Evolutionary conservation across 2,329 filamentous ascomycete genomes (phyloP).

Genomic region (Penicillium paneum): DNA sequence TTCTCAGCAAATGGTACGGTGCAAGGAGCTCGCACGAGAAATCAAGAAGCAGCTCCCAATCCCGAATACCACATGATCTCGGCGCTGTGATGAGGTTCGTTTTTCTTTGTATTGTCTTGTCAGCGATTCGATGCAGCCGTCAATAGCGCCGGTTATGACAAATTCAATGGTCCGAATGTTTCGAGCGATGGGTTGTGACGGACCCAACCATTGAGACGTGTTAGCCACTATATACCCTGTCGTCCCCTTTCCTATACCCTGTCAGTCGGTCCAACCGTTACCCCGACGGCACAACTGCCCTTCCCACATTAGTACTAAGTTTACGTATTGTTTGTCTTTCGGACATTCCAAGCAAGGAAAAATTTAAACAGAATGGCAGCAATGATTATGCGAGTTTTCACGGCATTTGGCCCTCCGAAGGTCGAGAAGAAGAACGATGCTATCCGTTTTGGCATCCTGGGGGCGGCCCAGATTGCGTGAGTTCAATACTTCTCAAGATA

Average conservation of each 20-base stretch:
- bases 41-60: too few relatives aligned
- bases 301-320: background rate
- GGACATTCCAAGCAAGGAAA: background rate
- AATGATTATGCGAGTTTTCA: background rate
- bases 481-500: background rate
- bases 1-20: too few relatives aligned
- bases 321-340: background rate
- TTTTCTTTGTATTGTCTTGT: background rate
- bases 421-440: background rate
- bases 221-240: background rate
- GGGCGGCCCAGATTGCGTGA: background rate
- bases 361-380: background rate
- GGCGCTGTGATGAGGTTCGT: background rate
- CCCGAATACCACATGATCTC: too few relatives aligned
- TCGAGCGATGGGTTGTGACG: background rate
- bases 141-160: background rate
- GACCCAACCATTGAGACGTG: background rate
- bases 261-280: background rate
- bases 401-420: background rate
- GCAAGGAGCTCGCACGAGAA: too few relatives aligned
- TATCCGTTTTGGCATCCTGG: background rate
- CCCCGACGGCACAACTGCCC: background rate
- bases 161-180: background rate
- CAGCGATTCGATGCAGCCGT: background rate
- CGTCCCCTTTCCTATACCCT: background rate